Conservation (phyloP, 768 basidiomycete genomes). For the Boletus reticulatus region DNA sequence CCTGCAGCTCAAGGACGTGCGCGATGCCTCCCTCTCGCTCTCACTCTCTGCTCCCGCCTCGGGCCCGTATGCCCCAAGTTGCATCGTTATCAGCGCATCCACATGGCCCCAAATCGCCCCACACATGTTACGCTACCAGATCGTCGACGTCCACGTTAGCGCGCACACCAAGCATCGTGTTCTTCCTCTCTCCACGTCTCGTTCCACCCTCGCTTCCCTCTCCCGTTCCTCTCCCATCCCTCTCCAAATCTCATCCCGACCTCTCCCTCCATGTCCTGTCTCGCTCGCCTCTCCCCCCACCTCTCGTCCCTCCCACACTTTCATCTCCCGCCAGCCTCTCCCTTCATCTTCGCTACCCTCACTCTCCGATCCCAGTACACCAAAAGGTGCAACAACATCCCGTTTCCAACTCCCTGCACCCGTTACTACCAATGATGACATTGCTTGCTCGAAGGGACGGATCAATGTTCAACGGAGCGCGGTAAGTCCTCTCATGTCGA, state of each 20-base stretch:
- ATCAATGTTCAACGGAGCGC: background rate
- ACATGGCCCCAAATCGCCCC: constrained; percentile 47
- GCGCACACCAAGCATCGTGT: too few species aligned
- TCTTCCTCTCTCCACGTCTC: too few species aligned
- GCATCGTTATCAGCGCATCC: constrained; percentile 48
- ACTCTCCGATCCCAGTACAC: background rate
- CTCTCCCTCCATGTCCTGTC: too few species aligned
- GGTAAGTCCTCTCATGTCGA: background rate
- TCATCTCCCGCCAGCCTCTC: too few species aligned
- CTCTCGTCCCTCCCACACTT: too few species aligned
- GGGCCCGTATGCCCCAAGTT: constrained; percentile 31
- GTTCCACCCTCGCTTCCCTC: too few species aligned
- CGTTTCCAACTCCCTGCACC: background rate
- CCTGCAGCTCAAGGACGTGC: constrained; percentile 35
- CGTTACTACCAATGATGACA: background rate
- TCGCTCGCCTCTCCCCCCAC: too few species aligned
- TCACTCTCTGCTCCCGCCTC: constrained; percentile 32
- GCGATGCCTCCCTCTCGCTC: constrained; percentile 45
- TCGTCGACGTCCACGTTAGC: constrained; percentile 43
- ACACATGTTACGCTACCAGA: constrained; percentile 43
- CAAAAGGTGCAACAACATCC: background rate
- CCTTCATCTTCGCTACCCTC: background rate
- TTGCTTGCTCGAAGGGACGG: background rate
- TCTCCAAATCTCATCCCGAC: too few species aligned
- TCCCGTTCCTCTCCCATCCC: too few species aligned